These are phyloP conservation scores for Botryotinia narcissicola DNA, from an alignment of 2,329 filamentous ascomycete genomes.

Conservation along the genomic window DNA sequence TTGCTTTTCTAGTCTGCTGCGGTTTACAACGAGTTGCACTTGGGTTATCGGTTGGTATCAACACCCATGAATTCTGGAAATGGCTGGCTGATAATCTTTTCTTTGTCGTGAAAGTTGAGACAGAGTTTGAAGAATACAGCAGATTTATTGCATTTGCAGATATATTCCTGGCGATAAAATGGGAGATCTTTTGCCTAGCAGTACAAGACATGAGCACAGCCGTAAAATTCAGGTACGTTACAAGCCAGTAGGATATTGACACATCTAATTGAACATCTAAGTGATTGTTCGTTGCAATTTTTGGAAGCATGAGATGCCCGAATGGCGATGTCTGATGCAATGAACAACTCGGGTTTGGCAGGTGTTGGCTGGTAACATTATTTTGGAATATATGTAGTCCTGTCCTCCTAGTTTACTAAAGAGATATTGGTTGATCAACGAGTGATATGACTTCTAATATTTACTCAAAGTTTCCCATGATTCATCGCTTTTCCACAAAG, in stretches of 20 bases:
- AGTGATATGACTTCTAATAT: background rate
- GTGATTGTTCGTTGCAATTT: background rate
- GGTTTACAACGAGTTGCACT: background rate
- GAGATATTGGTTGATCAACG: background rate
- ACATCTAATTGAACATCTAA: background rate
- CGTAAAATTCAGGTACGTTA: background rate
- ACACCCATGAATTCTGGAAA: background rate
- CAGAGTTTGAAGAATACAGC: background rate
- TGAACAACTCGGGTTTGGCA: background rate
- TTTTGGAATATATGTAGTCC: background rate
- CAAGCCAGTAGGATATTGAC: background rate
- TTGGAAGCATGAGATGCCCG: background rate
- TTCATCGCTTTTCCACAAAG: background rate
- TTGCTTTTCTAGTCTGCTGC: background rate
- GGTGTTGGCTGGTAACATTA: background rate
- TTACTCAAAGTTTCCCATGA: background rate
- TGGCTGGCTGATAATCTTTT: background rate
- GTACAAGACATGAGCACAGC: background rate
- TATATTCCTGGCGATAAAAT: background rate
- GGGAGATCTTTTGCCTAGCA: background rate
- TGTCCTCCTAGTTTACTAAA: background rate
- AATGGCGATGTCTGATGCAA: background rate
- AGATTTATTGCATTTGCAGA: background rate
- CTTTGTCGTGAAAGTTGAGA: background rate
- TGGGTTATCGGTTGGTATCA: background rate